Base-by-base conservation (phyloP, 495 filamentous ascomycete genomes). In the Penicillium macrosclerotiorum region DNA sequence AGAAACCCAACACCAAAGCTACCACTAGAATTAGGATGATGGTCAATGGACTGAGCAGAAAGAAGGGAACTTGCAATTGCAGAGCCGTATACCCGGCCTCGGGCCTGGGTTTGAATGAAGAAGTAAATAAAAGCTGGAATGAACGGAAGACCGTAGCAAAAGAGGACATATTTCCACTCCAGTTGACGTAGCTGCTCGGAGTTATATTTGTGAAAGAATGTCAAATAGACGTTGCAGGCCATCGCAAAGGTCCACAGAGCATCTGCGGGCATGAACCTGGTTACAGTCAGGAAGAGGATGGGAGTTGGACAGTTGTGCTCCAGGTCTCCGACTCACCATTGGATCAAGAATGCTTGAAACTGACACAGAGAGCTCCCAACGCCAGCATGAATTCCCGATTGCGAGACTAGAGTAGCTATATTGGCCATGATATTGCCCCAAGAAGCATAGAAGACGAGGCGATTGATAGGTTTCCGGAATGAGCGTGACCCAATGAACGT, bases 141-240 rank as follows among this genome's bases (percentile, higher is more conserved):
- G 31, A 89, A 80, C 0, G 90, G 88, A 2, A 88, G 43, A 0
- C 89, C 90, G 47, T 93, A 94, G 66, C 87, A 91, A 45, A 70
- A 62, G 6, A 85, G 12, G 1, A 89, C 55, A 49, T 95, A 94
- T 42, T 76, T 81, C 51, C 81, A 77, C 57, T 95, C 90, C 49
- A 92, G 73, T 12, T 59, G 71, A 2, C 82, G 80, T 37, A 95
- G 75, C 42, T 81, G 75, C 2, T 77, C 67, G 0, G 84, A 81
- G 37, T 84, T 79, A 57, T 83, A 91, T 48, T 84, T 83, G 52
- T 76, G 76, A 63, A 91, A 93, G 54, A 95, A 90, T 12, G 88
- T 92, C 14, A 94, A 69, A 57, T 88, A 89, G 48, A 95, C 89
- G 56, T 95, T 95, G 46, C 85, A 73, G 2, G 89, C 88, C 90